A percentile compares a stretch with the other conserved stretches of the same genome.
These are phyloP conservation scores for Saturnispora halmiae DNA, from an alignment of 805 yeast species.

Conservation along the genomic window DNA sequence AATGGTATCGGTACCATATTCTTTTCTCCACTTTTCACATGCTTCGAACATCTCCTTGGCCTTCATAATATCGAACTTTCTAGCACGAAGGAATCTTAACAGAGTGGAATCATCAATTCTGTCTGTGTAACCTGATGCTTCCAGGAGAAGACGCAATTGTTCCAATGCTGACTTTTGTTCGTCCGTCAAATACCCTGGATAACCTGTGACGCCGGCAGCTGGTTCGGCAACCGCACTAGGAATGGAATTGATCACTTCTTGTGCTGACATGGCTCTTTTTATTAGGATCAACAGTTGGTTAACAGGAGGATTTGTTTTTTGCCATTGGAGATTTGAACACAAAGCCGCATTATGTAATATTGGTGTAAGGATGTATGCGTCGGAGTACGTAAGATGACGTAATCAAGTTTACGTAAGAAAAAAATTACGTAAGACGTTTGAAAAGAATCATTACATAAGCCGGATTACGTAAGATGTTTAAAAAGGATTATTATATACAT, in stretches of 20 bases:
- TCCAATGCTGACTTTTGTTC: slow-evolving; percentile 55
- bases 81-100: slow-evolving; percentile 83
- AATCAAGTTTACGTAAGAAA: background rate
- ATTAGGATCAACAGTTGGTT: too few relatives aligned
- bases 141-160: slow-evolving; percentile 48
- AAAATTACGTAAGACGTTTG: too few relatives aligned
- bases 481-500: too few relatives aligned
- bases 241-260: slow-evolving; percentile 22
- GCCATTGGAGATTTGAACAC: background rate
- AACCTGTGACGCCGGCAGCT: slow-evolving; percentile 50
- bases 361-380: too few relatives aligned
- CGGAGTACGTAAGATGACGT: background rate
- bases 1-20: slow-evolving; percentile 79
- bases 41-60: slow-evolving; percentile 75
- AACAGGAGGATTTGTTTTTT: too few relatives aligned
- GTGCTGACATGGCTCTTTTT: slow-evolving; percentile 19
- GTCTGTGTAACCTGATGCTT: slow-evolving; percentile 56
- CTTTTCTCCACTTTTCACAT: slow-evolving; percentile 89
- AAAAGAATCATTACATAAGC: too few relatives aligned
- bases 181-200: slow-evolving; percentile 68
- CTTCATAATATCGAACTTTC: slow-evolving; percentile 79
- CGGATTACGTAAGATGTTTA: too few relatives aligned
- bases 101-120: slow-evolving; percentile 83
- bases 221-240: slow-evolving; percentile 48
- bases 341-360: too few relatives aligned